Base-by-base conservation (phyloP, 192 early-diverging fungal species). In the Backusella tuberculispora region DNA sequence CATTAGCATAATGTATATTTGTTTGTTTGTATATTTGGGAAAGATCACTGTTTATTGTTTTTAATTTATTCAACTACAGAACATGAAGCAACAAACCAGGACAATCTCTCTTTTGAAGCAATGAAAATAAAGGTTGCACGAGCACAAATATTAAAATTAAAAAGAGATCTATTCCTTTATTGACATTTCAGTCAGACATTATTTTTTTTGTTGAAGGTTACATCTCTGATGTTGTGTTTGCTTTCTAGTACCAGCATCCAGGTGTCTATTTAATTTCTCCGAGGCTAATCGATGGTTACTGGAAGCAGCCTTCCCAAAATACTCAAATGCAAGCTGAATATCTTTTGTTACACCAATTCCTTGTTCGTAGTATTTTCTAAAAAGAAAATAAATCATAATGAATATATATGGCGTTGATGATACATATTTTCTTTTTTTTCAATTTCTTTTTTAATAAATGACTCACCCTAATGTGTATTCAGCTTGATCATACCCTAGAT, bases 381-480 rank as follows among this genome's bases (percentile, higher is more conserved):
- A 19, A 8, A 6, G n/a, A 21, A n/a, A 9, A 19, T 60, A 40
- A 29, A 50, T 4, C 21, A 60, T 60, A 60, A 26, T 34, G 53
- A 60, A 60, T 21, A 53, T 1, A 24, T 53, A 21, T 21, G 17
- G 26, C 19, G 63, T 14, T 45, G 21, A 60, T 44, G 24, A 69
- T 56, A 48, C 10, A 26, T 47, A 34, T 3, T 17, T 12, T 65
- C 5, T 9, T 14, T 64, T 3, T 6, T 29, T 65, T 65, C n/a
- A 6, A 5, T 5, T 65, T 65, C 24, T 65, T 65, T 10, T 46
- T 69, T 69, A 15, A 37, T 12, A 14, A 37, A 44, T 14, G 40
- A 66, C 26, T 63, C 95, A 97, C 45, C 97, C 97, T 86, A 98
- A 88, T 10, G 92, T 94, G 74, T 90, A 96, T 85, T 96, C 89